phyloP scores from a whole-genome alignment of 495 filamentous ascomycete genomes.

The Niebla homalea region DNA sequence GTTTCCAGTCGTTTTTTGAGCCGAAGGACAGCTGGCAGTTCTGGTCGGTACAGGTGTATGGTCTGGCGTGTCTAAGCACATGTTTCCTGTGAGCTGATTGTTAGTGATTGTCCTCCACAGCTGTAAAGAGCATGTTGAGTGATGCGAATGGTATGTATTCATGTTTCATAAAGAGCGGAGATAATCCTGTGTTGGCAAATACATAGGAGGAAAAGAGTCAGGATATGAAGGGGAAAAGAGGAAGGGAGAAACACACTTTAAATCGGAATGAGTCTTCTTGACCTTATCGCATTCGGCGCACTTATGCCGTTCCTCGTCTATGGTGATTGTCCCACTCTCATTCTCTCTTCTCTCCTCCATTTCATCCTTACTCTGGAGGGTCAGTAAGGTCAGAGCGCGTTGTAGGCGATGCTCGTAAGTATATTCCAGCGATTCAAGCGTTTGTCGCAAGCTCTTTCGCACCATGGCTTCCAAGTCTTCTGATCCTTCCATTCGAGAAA shows the following conservation, averaged over 20 bases:
- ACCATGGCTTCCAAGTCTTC: too few species aligned
- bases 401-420: background rate
- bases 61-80: conserved; percentile 70
- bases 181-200: background rate
- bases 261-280: conserved; percentile 49
- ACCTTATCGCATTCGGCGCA: conserved; percentile 44
- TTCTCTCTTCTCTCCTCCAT: background rate
- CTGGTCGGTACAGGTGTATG: conserved; percentile 67
- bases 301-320: conserved; percentile 24
- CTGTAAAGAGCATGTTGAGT: background rate
- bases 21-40: conserved; percentile 69
- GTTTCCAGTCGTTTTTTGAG: conserved; percentile 94
- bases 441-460: too few species aligned
- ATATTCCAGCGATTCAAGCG: too few species aligned
- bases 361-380: background rate
- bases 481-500: background rate
- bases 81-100: conserved; percentile 52
- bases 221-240: background rate
- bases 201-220: background rate
- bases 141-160: background rate
- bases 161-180: background rate
- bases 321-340: background rate
- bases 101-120: background rate
- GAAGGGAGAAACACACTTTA: conserved; percentile 44
- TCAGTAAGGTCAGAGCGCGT: background rate